phyloP scores from a whole-genome alignment of 2,329 filamentous ascomycete species.

The Berkeleyomyces basicola region DNA sequence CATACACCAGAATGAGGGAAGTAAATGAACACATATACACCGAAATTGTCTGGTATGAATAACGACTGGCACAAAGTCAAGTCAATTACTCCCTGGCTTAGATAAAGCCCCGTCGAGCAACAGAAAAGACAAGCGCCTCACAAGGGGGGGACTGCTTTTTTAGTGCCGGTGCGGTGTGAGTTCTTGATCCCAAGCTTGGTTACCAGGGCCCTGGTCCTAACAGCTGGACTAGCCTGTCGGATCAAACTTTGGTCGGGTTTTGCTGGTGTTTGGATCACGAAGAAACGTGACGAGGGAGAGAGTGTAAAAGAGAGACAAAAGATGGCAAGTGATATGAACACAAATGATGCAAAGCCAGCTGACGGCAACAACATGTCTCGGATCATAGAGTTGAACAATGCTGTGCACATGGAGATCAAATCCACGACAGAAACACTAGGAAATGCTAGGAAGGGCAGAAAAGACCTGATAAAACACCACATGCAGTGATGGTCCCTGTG shows the following conservation, averaged over 20 bases:
- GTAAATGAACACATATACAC: too few relatives aligned
- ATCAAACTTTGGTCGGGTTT: neutral
- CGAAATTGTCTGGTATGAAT: too few relatives aligned
- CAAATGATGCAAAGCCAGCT: neutral
- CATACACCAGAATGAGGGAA: too few relatives aligned
- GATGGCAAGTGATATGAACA: neutral
- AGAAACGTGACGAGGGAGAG: neutral
- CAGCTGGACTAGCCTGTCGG: neutral
- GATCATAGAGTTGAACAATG: neutral
- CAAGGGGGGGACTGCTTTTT: neutral
- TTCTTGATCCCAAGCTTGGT: neutral
- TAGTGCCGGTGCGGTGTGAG: neutral
- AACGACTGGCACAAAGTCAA: neutral
- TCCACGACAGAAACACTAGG: neutral
- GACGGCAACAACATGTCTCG: neutral
- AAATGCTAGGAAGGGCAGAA: neutral
- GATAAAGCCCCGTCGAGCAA: neutral
- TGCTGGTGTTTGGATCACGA: neutral
- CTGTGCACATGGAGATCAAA: neutral
- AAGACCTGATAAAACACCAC: neutral
- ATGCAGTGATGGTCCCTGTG: neutral
- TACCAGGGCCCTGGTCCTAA: neutral
- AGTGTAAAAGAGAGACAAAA: neutral
- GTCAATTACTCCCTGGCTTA: neutral
- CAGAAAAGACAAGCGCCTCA: neutral